These are phyloP conservation scores for Wickerhamiella occidentalis DNA, from an alignment of 805 yeast species.

Conservation along the genomic window DNA sequence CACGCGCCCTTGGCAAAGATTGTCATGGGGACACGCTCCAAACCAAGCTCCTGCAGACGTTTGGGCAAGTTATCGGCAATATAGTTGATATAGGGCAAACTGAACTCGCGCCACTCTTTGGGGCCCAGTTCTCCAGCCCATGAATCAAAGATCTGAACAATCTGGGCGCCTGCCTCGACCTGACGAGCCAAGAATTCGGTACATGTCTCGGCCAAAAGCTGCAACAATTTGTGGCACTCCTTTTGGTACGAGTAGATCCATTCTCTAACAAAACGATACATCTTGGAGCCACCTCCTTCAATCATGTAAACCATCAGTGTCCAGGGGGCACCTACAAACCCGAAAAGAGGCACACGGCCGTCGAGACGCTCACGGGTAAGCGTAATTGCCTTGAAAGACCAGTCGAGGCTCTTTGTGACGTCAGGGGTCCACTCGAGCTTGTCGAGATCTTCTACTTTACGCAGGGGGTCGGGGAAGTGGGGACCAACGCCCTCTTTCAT, in stretches of 20 bases:
- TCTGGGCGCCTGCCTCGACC: conserved; percentile 96
- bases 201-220: conserved; percentile 74
- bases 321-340: conserved; percentile 98
- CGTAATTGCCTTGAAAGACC: conserved; percentile 93
- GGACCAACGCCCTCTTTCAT: conserved; percentile 96
- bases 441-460: conserved; percentile 55
- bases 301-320: conserved; percentile 92
- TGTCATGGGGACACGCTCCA: conserved; percentile 72
- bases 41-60: conserved; percentile 60
- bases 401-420: conserved; percentile 63
- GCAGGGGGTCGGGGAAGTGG: conserved; percentile 75
- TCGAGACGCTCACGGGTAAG: conserved; percentile 72
- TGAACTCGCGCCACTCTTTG: conserved; percentile 72
- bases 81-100: conserved; percentile 75
- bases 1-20: conserved; percentile 94
- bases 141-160: conserved; percentile 91
- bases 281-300: conserved; percentile 91
- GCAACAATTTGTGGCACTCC: conserved; percentile 56
- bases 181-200: conserved; percentile 88
- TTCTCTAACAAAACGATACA: conserved; percentile 81
- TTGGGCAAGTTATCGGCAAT: conserved; percentile 57
- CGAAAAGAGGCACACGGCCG: conserved; percentile 88
- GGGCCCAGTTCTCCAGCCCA: conserved; percentile 98
- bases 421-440: conserved; percentile 44
- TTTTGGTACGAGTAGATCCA: conserved; percentile 80